A percentile compares a stretch with the other conserved stretches of the same genome.
Evolutionary conservation across 2,329 filamentous ascomycete species (phyloP).

Genomic region (Mycogone perniciosa): DNA sequence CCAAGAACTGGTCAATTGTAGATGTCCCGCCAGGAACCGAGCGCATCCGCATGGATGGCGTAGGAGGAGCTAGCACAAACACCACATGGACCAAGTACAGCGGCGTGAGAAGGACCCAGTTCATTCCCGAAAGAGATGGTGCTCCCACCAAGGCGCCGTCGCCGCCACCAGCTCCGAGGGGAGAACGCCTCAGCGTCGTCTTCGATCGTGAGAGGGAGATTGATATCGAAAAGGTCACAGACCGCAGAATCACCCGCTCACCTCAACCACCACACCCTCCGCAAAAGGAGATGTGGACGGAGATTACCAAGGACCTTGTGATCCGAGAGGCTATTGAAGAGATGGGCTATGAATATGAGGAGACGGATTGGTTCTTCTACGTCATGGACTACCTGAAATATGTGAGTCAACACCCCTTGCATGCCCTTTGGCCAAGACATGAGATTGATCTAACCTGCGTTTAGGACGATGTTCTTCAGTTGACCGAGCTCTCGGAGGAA

Average conservation of each 20-base stretch:
- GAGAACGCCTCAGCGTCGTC: constrained; percentile 40
- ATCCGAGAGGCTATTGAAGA: constrained; percentile 79
- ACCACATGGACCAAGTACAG: constrained; percentile 75
- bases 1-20: constrained; percentile 72
- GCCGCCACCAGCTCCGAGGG: constrained; percentile 24
- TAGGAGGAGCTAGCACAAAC: constrained; percentile 67
- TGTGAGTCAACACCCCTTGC: constrained; percentile 49
- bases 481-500: constrained; percentile 76
- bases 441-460: constrained; percentile 25
- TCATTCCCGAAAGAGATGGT: constrained; percentile 61
- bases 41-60: constrained; percentile 74
- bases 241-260: constrained; percentile 39
- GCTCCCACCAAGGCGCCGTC: constrained; percentile 20
- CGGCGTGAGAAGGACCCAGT: constrained; percentile 67
- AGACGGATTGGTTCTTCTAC: constrained; percentile 85
- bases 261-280: constrained; percentile 34
- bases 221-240: constrained; percentile 51
- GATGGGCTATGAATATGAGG: constrained; percentile 80
- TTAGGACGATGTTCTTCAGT: constrained; percentile 78
- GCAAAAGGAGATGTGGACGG: constrained; percentile 76
- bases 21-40: constrained; percentile 81
- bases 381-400: constrained; percentile 84
- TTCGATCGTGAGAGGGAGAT: constrained; percentile 41
- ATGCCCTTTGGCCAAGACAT: neutral
- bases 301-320: constrained; percentile 91